These are phyloP conservation scores for Coemansia sp. DNA, from an alignment of 192 early-diverging fungal genomes.

Conservation along the genomic window DNA sequence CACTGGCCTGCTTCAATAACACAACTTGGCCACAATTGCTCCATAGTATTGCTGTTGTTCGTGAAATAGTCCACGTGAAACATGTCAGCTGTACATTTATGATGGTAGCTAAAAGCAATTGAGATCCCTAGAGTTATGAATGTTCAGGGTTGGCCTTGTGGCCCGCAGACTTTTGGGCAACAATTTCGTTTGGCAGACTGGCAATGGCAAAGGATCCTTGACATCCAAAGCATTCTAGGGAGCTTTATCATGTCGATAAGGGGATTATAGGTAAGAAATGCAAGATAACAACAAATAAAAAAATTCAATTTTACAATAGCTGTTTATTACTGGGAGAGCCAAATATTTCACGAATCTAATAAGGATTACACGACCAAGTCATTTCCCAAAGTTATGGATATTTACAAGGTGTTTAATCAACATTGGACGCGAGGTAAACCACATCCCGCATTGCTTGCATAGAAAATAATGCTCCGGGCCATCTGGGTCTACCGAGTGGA, in stretches of 20 bases:
- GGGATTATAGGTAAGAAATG: background rate
- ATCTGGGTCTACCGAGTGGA: background rate
- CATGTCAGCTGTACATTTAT: no score
- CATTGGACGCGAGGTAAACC: background rate
- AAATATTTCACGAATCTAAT: no score
- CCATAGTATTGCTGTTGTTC: background rate
- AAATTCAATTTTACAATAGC: no score
- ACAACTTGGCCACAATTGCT: background rate
- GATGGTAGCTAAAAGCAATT: no score
- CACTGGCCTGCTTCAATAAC: background rate
- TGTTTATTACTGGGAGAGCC: no score
- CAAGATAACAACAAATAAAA: background rate
- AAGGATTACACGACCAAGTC: no score
- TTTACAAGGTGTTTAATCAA: no score
- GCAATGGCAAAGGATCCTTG: background rate
- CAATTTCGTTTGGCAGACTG: background rate
- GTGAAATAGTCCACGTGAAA: no score
- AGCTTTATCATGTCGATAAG: background rate
- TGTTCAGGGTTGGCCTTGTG: no score
- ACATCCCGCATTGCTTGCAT: background rate
- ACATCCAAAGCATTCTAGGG: background rate
- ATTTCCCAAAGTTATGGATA: no score
- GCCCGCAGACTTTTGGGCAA: no score
- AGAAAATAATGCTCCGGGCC: background rate
- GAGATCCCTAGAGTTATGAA: no score